phyloP scores from a whole-genome alignment of 306 rosid species.

The Sesbania bispinosa region DNA sequence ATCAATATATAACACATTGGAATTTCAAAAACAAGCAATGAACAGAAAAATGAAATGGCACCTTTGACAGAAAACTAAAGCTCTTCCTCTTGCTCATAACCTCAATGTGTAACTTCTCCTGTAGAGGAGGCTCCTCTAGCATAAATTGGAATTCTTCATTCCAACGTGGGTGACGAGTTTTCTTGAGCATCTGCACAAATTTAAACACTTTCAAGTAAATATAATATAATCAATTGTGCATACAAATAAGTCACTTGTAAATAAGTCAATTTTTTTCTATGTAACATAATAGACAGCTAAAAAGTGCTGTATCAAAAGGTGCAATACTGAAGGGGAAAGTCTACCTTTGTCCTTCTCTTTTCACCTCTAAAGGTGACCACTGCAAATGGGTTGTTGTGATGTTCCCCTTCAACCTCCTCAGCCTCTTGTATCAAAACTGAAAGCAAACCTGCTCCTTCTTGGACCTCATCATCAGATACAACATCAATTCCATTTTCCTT shows the following conservation, averaged over 20 bases:
- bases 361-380: slow-evolving; percentile 69
- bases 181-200: slow-evolving; percentile 54
- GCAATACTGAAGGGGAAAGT: background rate
- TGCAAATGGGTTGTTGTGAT: slow-evolving; percentile 81
- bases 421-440: slow-evolving; percentile 66
- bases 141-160: slow-evolving; percentile 82
- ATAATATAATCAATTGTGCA: background rate
- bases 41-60: slow-evolving; percentile 21
- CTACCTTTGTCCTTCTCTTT: slow-evolving; percentile 75
- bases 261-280: too few species aligned
- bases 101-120: slow-evolving; percentile 74
- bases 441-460: slow-evolving; percentile 73
- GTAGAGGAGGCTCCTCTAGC: slow-evolving; percentile 87
- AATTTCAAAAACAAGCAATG: background rate
- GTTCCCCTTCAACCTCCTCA: slow-evolving; percentile 74
- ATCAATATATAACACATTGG: background rate
- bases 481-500: slow-evolving; percentile 40
- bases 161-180: slow-evolving; percentile 79
- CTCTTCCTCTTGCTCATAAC: slow-evolving; percentile 62
- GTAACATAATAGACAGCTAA: slow-evolving; percentile 5
- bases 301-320: too few species aligned
- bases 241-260: too few species aligned
- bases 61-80: slow-evolving; percentile 63
- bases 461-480: slow-evolving; percentile 43
- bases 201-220: background rate